These are phyloP conservation scores for Penicillium pancosmium DNA, from an alignment of 495 filamentous ascomycete species.

Conservation along the genomic window DNA sequence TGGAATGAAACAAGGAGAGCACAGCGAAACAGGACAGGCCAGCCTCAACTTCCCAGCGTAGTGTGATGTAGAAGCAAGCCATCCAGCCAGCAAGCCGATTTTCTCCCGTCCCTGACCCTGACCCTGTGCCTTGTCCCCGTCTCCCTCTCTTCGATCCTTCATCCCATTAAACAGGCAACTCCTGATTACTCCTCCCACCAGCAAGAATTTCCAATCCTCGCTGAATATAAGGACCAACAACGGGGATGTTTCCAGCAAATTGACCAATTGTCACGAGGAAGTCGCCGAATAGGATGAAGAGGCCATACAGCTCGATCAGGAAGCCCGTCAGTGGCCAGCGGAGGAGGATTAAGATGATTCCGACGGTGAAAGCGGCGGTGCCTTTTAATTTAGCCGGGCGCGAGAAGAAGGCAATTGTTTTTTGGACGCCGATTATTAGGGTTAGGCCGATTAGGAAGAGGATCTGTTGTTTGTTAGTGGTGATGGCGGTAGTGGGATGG, in stretches of 20 bases:
- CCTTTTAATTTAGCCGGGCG: slow-evolving; percentile 90
- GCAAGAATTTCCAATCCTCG: slow-evolving; percentile 64
- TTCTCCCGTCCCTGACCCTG: too few relatives aligned
- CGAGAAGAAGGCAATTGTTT: slow-evolving; percentile 90
- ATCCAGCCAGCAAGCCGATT: background rate
- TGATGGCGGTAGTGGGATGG: background rate
- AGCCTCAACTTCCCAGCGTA: background rate
- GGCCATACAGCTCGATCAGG: slow-evolving; percentile 86
- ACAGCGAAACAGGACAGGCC: background rate
- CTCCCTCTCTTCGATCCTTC: background rate
- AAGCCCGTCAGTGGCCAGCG: slow-evolving; percentile 91
- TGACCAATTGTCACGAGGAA: slow-evolving; percentile 90
- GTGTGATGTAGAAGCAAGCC: background rate
- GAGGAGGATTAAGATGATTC: slow-evolving; percentile 81
- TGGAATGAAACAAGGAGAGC: too few relatives aligned
- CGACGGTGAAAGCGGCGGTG: slow-evolving; percentile 84
- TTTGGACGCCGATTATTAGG: slow-evolving; percentile 90
- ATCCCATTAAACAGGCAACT: slow-evolving; percentile 64
- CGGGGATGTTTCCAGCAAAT: slow-evolving; percentile 81
- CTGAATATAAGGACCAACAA: slow-evolving; percentile 83
- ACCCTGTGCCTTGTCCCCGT: too few relatives aligned
- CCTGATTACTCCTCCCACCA: slow-evolving; percentile 68
- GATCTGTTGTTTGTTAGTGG: slow-evolving; percentile 57
- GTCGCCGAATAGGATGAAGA: slow-evolving; percentile 92
- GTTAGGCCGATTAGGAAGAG: slow-evolving; percentile 96